A percentile compares a stretch with the other conserved stretches of the same genome.
phyloP scores from a whole-genome alignment of 768 basidiomycete species.

The Chalciporus sphaerocephalus region DNA sequence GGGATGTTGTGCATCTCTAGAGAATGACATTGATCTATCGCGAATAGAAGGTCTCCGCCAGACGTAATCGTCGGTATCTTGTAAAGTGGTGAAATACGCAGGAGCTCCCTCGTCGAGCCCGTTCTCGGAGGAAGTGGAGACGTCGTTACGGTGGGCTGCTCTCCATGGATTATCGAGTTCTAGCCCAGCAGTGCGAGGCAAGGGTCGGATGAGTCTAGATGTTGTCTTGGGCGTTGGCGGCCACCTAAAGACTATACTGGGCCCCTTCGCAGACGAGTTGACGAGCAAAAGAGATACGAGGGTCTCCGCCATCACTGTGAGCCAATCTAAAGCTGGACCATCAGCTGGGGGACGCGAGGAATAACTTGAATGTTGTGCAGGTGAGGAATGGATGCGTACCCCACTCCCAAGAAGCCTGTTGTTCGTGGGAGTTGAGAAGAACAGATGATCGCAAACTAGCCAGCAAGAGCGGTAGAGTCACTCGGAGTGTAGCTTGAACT shows the following conservation, averaged over 20 bases:
- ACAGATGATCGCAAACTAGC: neutral
- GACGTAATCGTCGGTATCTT: constrained; percentile 46
- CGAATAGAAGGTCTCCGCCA: constrained; percentile 59
- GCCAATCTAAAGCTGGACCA: neutral
- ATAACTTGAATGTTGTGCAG: too few relatives aligned
- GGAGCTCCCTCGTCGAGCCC: constrained; percentile 3
- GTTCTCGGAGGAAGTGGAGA: constrained; percentile 22
- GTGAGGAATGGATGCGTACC: neutral
- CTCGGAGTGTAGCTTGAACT: too few relatives aligned
- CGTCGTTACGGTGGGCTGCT: constrained; percentile 51
- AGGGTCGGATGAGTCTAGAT: constrained; percentile 68
- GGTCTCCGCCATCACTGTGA: constrained; percentile 61
- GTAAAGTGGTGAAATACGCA: constrained; percentile 2
- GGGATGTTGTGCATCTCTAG: constrained; percentile 40
- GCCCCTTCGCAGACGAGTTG: constrained; percentile 78
- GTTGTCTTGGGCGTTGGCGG: constrained; percentile 66
- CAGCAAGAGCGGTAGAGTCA: too few relatives aligned
- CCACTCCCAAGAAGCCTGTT: neutral
- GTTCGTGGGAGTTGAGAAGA: too few relatives aligned
- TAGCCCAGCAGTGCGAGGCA: constrained; percentile 43
- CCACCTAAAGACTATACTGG: constrained; percentile 79
- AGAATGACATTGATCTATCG: constrained; percentile 50
- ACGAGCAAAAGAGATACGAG: constrained; percentile 80
- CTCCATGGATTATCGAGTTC: constrained; percentile 74
- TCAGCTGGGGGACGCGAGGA: neutral